Conservation (phyloP, 345 rosid genomes). For the Physaria fendleri region DNA sequence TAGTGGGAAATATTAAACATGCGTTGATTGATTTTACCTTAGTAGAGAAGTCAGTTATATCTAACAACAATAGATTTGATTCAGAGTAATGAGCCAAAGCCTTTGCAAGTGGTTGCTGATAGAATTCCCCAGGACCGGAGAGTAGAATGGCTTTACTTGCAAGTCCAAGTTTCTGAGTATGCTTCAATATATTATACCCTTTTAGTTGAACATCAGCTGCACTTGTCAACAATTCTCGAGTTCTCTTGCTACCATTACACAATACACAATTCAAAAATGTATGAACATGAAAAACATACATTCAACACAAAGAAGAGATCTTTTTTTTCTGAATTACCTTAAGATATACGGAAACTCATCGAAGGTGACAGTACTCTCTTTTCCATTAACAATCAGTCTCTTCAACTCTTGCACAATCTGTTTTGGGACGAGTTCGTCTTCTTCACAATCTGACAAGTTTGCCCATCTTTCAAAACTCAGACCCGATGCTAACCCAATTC, state of each 20-base stretch:
- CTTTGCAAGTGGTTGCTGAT: slow-evolving; percentile 92
- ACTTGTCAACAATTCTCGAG: slow-evolving; percentile 60
- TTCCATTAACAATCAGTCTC: slow-evolving; percentile 67
- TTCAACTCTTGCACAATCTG: slow-evolving; percentile 81
- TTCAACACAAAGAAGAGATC: not conserved
- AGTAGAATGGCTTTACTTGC: slow-evolving; percentile 87
- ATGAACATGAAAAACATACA: slow-evolving; percentile 1
- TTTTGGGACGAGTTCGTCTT: slow-evolving; percentile 46
- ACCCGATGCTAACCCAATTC: slow-evolving; percentile 79
- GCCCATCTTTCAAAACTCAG: slow-evolving; percentile 56
- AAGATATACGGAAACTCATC: slow-evolving; percentile 88
- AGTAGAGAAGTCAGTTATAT: slow-evolving; percentile 65
- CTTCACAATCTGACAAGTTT: slow-evolving; percentile 31
- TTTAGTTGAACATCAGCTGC: slow-evolving; percentile 82
- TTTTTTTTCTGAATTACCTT: slow-evolving; percentile 38
- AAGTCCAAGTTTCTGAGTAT: slow-evolving; percentile 85
- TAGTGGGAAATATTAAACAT: too few relatives aligned
- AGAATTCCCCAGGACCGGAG: slow-evolving; percentile 79
- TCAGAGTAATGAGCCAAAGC: slow-evolving; percentile 77
- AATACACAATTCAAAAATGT: not conserved
- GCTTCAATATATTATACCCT: slow-evolving; percentile 71
- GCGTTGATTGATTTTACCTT: too few relatives aligned
- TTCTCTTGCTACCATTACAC: slow-evolving; percentile 56
- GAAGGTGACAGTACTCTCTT: slow-evolving; percentile 49
- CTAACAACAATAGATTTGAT: slow-evolving; percentile 76